Conservation (phyloP, 2,329 filamentous ascomycete genomes). For the Pseudogymnoascus sp. region DNA sequence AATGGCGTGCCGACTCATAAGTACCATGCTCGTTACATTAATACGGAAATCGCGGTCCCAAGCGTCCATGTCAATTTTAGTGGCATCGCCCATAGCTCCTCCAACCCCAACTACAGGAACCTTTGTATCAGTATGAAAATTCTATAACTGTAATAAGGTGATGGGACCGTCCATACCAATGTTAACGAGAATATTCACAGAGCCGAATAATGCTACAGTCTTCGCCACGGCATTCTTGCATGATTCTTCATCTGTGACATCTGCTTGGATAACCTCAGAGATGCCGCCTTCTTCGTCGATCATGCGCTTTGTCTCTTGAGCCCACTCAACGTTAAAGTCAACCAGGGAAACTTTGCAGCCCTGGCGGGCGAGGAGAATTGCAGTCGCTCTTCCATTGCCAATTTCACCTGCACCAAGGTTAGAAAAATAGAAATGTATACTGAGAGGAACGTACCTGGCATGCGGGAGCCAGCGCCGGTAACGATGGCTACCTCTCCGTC, state of each 20-base stretch:
- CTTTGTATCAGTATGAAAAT: slow-evolving; percentile 25
- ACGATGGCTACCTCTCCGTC: slow-evolving; percentile 39
- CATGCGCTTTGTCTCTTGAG: slow-evolving; percentile 35
- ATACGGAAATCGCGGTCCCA: slow-evolving; percentile 51
- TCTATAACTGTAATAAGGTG: background rate
- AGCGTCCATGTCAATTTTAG: slow-evolving; percentile 49
- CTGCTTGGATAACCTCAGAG: slow-evolving; percentile 38
- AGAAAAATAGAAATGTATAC: background rate
- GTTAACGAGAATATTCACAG: slow-evolving; percentile 56
- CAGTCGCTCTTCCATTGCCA: slow-evolving; percentile 50
- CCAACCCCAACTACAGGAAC: slow-evolving; percentile 29
- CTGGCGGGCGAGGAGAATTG: slow-evolving; percentile 51
- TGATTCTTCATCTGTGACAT: slow-evolving; percentile 48
- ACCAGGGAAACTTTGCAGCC: slow-evolving; percentile 50
- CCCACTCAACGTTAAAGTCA: slow-evolving; percentile 42
- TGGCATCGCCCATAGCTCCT: slow-evolving; percentile 49
- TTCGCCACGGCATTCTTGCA: slow-evolving; percentile 35
- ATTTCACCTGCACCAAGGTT: slow-evolving; percentile 41
- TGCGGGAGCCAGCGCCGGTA: slow-evolving; percentile 46
- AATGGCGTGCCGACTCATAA: slow-evolving; percentile 54
- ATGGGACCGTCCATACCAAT: slow-evolving; percentile 42
- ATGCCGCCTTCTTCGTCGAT: slow-evolving; percentile 29
- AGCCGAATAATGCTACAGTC: slow-evolving; percentile 42
- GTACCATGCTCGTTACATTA: slow-evolving; percentile 57
- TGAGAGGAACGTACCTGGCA: background rate